Percentiles rank a stretch among this genome's conserved stretches.
Conservation (phyloP, 176 grass and related monocot species). For the Microstegium vimineum region DNA sequence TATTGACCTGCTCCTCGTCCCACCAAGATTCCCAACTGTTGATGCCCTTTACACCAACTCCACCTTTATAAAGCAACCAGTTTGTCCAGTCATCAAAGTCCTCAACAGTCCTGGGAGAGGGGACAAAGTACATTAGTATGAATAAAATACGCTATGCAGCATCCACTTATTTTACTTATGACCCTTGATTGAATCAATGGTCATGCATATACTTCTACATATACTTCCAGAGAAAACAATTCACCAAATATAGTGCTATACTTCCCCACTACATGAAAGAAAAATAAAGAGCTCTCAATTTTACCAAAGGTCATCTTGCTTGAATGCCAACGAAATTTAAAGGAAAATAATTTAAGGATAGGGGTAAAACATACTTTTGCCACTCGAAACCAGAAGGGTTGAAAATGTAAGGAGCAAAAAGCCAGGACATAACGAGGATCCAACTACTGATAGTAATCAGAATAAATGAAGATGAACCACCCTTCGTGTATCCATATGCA, state of each 20-base stretch:
- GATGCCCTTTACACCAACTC: constrained; percentile 92
- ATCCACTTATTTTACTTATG: background rate
- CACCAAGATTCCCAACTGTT: constrained; percentile 98
- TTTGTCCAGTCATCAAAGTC: constrained; percentile 96
- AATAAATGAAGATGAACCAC: constrained; percentile 79
- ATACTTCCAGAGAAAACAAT: background rate
- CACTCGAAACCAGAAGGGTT: constrained; percentile 99
- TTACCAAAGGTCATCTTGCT: background rate
- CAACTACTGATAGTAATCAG: constrained; percentile 94
- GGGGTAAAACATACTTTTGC: constrained; percentile 74
- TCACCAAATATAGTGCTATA: background rate
- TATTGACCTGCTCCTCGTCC: constrained; percentile 81
- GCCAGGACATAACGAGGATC: constrained; percentile 90
- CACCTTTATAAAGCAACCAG: constrained; percentile 98
- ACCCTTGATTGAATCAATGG: background rate
- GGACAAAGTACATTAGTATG: background rate
- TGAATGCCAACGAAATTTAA: background rate
- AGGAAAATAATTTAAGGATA: background rate
- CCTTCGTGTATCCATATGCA: constrained; percentile 81
- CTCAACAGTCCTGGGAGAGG: constrained; percentile 64
- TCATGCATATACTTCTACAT: background rate
- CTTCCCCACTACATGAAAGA: background rate
- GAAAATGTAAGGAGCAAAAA: constrained; percentile 98
- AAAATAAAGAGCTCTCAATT: background rate
- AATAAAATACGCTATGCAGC: background rate